These are phyloP conservation scores for Thielaviopsis punctulata DNA, from an alignment of 2,329 filamentous ascomycete species.

Conservation along the genomic window DNA sequence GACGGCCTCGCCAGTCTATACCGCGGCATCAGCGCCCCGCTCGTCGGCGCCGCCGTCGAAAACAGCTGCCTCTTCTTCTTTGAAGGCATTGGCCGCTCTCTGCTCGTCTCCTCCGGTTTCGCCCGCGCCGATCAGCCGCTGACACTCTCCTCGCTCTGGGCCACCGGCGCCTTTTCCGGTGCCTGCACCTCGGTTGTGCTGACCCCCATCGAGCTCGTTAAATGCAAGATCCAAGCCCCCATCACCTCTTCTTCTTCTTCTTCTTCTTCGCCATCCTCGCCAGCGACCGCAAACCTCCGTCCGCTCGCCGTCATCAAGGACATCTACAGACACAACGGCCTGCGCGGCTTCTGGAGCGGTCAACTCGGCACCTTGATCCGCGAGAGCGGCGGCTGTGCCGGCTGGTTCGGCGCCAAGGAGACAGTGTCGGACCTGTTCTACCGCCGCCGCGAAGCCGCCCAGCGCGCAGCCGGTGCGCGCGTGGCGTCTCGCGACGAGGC, in stretches of 20 bases:
- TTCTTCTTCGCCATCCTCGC: no score
- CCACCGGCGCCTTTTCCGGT: constrained; percentile 73
- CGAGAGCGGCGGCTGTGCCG: constrained; percentile 80
- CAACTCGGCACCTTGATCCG: constrained; percentile 86
- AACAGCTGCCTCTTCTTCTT: constrained; percentile 88
- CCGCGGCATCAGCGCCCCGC: constrained; percentile 78
- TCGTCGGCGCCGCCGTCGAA: constrained; percentile 81
- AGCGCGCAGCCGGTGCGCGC: constrained; percentile 25
- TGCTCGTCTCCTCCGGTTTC: constrained; percentile 36
- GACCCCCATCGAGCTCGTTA: constrained; percentile 90
- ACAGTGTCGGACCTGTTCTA: constrained; percentile 57
- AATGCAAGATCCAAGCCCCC: constrained; percentile 92
- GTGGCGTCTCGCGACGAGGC: constrained; percentile 41
- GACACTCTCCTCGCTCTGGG: constrained; percentile 56
- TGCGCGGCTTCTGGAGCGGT: constrained; percentile 85
- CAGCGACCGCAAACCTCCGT: constrained; percentile 29
- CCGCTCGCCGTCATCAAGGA: constrained; percentile 58
- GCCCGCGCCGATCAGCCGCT: constrained; percentile 39
- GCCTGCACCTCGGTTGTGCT: constrained; percentile 80
- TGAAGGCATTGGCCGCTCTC: constrained; percentile 56
- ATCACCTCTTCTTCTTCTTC: not conserved
- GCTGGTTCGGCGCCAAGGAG: constrained; percentile 91
- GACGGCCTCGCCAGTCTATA: constrained; percentile 77
- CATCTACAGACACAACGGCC: constrained; percentile 65
- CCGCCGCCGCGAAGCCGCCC: constrained; percentile 30